phyloP scores from a whole-genome alignment of 169 alveolate species.

The Plasmodium falciparum region DNA sequence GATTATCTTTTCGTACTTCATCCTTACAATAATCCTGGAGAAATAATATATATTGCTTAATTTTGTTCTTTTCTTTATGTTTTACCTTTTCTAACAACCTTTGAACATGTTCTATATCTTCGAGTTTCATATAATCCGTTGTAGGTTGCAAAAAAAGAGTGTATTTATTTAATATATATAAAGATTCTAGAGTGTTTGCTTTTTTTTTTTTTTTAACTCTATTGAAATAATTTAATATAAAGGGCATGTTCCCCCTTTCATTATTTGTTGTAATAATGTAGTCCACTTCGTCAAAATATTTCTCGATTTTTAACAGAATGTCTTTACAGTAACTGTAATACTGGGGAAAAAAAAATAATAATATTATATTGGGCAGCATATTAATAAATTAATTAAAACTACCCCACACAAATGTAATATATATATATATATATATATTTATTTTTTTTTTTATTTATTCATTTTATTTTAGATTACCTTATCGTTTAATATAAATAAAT shows the following conservation, averaged over 20 bases:
- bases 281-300: slow-evolving; percentile 56
- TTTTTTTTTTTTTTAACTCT: slow-evolving; percentile 54
- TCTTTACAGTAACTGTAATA: slow-evolving; percentile 64
- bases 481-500: slow-evolving; percentile 56
- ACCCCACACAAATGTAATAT: too few species aligned
- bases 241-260: slow-evolving; percentile 52
- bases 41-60: slow-evolving; percentile 17
- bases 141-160: slow-evolving; percentile 44
- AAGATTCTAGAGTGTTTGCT: slow-evolving; percentile 58
- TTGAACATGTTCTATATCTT: slow-evolving; percentile 47
- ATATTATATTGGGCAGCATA: too few species aligned
- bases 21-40: slow-evolving; percentile 25
- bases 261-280: slow-evolving; percentile 71
- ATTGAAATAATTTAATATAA: slow-evolving; percentile 51
- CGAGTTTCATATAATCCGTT: slow-evolving; percentile 60
- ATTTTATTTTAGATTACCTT: slow-evolving; percentile 19
- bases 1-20: not conserved
- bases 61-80: slow-evolving; percentile 27
- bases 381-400: too few species aligned
- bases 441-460: too few species aligned
- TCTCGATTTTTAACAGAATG: slow-evolving; percentile 48
- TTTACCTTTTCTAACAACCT: slow-evolving; percentile 11
- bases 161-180: slow-evolving; percentile 57
- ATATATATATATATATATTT: too few species aligned
- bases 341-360: not conserved